Evolutionary conservation across 176 grass and related monocot species (phyloP).

Genomic region (Avena atlantica): DNA sequence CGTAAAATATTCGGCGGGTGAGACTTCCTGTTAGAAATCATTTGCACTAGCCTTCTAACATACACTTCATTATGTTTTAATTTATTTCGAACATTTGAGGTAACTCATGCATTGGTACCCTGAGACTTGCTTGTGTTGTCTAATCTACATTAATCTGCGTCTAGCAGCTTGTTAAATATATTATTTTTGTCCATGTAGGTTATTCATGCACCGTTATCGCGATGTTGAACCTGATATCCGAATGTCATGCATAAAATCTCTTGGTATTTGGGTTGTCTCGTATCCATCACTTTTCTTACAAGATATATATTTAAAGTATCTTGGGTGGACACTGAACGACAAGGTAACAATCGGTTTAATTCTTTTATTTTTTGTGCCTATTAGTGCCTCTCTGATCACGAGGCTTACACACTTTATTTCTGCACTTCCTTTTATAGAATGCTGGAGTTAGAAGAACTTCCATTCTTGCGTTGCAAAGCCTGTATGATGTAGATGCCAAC

Average conservation of each 20-base stretch:
- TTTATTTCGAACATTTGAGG: slow-evolving; percentile 2
- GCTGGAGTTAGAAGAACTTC: slow-evolving; percentile 92
- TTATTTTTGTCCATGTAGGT: slow-evolving; percentile 51
- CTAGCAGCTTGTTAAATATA: neutral
- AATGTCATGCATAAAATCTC: slow-evolving; percentile 85
- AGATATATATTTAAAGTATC: slow-evolving; percentile 97
- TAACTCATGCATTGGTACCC: neutral
- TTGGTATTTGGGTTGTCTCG: slow-evolving; percentile 90
- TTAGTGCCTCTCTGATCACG: slow-evolving; percentile 9
- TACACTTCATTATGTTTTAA: neutral
- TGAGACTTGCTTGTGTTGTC: neutral
- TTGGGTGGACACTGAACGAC: slow-evolving; percentile 99
- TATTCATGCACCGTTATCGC: slow-evolving; percentile 99
- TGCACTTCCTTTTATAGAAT: slow-evolving; percentile 62
- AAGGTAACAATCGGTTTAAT: slow-evolving; percentile 63
- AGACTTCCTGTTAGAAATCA: slow-evolving; percentile 44
- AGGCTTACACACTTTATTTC: slow-evolving; percentile 38
- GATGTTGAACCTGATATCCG: slow-evolving; percentile 96
- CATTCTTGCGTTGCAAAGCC: slow-evolving; percentile 80
- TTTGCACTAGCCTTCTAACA: slow-evolving; percentile 4
- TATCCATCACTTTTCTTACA: slow-evolving; percentile 98
- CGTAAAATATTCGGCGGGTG: slow-evolving; percentile 92
- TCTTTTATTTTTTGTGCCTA: slow-evolving; percentile 26
- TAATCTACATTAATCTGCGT: neutral
- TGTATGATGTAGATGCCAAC: slow-evolving; percentile 90